Base-by-base conservation (phyloP, 2,329 filamentous ascomycete species). In the Talaromyces rugulosus region DNA sequence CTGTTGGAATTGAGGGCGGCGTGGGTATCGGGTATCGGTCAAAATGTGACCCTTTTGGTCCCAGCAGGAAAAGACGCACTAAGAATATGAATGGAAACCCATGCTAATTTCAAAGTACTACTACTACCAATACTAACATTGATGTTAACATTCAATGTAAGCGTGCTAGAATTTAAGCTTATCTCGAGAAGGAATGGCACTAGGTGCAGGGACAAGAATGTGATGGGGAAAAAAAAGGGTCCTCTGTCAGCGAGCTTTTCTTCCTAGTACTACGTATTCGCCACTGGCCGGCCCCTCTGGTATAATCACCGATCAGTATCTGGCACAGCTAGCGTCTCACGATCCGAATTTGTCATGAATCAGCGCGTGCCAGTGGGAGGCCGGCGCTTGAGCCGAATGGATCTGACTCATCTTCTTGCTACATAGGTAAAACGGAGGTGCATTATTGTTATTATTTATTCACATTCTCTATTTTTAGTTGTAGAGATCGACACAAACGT, bases 301-400 rank as follows among this genome's bases (percentile, higher is more conserved):
- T 40, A 40, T n/a, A 16, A n/a, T 7, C 4, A 40, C n/a, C n/a
- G 34, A 40, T 40, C 7, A 6, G 5, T 40, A 5, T 40, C 36
- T 40, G 16, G 14, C 16, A 40, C 16, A 6, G 7, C 36, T 16
- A 16, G 36, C 36, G 36, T 40, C 36, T 40, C 36, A 40, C 6
- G 36, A n/a, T 40, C 36, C 14, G 8, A 40, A 16, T 40, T 40
- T 40, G 34, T 16, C 34, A 16, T n/a, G 93, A 80, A 83, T 30
- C 77, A 87, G 61, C 85, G 93, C 33, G 82, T 97, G 57, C 79
- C 96, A 0, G 79, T 96, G 1, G 94, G 92, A 54, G 89, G 88
- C 71, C 97, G 94, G 93, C 36, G 6, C 5, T 40, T 40, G 34
- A 40, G 12, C 4, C 12, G 34, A 12, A 40, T 5, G 36, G 36